Evolutionary conservation across 768 basidiomycete species (phyloP).

Genomic region (Auricularia cornea): DNA sequence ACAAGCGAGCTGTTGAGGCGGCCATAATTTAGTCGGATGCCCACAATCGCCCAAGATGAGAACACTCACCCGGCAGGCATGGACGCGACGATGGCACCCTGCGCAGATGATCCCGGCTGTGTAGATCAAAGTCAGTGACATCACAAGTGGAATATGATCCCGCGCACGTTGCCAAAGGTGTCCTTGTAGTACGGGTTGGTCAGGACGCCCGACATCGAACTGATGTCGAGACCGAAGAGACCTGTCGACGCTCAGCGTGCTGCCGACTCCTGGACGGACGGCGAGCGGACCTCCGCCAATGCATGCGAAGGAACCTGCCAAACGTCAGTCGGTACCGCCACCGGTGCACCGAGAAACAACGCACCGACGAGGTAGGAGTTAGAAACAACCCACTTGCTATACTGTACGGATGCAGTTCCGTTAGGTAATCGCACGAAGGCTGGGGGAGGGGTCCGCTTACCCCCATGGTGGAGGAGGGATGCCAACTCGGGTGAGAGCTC

Average conservation of each 20-base stretch:
- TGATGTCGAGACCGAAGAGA: conserved; percentile 74
- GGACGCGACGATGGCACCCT: conserved; percentile 64
- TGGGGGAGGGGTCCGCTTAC: background rate
- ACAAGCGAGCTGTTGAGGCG: conserved; percentile 39
- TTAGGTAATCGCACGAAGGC: background rate
- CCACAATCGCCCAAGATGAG: too few species aligned
- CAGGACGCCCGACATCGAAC: conserved; percentile 73
- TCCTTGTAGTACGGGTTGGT: conserved; percentile 15
- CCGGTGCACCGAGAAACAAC: background rate
- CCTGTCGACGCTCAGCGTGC: conserved; percentile 13
- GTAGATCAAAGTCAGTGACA: background rate
- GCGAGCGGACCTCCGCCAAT: conserved; percentile 48
- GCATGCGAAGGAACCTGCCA: conserved; percentile 61
- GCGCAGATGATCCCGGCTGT: conserved; percentile 2
- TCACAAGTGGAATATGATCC: background rate
- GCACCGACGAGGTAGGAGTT: background rate
- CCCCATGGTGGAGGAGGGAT: background rate
- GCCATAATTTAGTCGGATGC: background rate
- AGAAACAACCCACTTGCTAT: background rate
- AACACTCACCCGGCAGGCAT: conserved; percentile 56
- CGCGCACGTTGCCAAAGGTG: background rate
- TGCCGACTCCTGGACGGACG: background rate
- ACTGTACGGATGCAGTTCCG: background rate
- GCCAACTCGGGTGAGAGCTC: too few species aligned
- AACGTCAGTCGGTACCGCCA: background rate